Evolutionary conservation across 495 filamentous ascomycete species (phyloP).

Genomic region (Penicillium diatomitis): DNA sequence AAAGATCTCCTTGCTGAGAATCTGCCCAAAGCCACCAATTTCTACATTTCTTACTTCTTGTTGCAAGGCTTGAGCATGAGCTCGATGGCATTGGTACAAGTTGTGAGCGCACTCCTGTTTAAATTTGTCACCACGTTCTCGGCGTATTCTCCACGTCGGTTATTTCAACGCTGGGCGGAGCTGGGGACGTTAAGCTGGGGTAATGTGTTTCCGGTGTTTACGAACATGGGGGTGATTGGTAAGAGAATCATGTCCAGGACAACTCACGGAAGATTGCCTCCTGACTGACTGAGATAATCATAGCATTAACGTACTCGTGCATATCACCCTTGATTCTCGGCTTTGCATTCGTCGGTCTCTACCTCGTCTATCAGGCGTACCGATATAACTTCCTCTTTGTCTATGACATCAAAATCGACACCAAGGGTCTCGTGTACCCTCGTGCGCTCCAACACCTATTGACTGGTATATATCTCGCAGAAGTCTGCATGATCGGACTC

Average conservation of each 20-base stretch:
- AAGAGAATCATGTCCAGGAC: not conserved
- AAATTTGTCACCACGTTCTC: conserved; percentile 60
- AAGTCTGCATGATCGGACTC: conserved; percentile 79
- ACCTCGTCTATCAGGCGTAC: conserved; percentile 79
- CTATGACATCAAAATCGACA: conserved; percentile 72
- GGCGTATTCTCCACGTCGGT: conserved; percentile 54
- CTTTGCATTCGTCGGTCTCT: conserved; percentile 71
- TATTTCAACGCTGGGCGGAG: conserved; percentile 53
- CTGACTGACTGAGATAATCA: not conserved
- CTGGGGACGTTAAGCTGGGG: conserved; percentile 66
- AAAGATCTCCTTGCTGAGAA: conserved; percentile 60
- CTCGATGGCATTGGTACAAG: conserved; percentile 61
- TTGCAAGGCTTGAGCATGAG: conserved; percentile 75
- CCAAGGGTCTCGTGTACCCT: conserved; percentile 80
- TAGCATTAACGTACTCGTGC: conserved; percentile 67
- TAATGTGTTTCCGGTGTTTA: conserved; percentile 76
- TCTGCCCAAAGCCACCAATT: conserved; percentile 74
- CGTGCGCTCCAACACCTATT: conserved; percentile 79
- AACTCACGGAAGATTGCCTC: too few relatives aligned
- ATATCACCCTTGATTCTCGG: conserved; percentile 80
- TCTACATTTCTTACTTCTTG: conserved; percentile 88
- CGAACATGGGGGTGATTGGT: conserved; percentile 78
- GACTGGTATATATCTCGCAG: conserved; percentile 72
- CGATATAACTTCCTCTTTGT: conserved; percentile 90
- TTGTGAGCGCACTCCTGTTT: conserved; percentile 64